A percentile compares a stretch with the other conserved stretches of the same genome.
phyloP scores from a whole-genome alignment of 495 filamentous ascomycete genomes.

The Podospora pseudopauciseta region DNA sequence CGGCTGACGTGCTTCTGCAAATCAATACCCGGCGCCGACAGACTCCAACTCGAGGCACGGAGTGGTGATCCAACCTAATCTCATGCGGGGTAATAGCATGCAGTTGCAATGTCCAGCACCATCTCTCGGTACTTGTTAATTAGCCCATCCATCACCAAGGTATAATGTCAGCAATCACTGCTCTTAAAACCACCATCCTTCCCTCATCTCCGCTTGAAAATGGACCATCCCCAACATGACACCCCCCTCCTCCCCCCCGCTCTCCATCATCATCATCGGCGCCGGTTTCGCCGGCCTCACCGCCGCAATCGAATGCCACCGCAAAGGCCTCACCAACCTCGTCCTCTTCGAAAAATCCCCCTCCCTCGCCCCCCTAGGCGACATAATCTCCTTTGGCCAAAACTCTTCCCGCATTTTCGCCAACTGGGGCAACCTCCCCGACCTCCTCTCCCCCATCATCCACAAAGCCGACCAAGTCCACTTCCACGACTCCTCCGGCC shows the following conservation, averaged over 20 bases:
- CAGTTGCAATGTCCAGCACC: background rate
- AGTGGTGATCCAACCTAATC: background rate
- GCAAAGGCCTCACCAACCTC: slow-evolving; percentile 31
- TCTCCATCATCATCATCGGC: slow-evolving; percentile 52
- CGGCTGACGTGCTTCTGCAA: background rate
- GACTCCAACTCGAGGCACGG: background rate
- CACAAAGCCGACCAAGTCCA: slow-evolving; percentile 39
- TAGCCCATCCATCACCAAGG: background rate
- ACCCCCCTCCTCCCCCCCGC: background rate
- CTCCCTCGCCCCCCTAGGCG: slow-evolving; percentile 44
- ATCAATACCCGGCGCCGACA: slow-evolving; percentile 1
- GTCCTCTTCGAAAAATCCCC: slow-evolving; percentile 38
- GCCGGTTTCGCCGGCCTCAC: slow-evolving; percentile 59
- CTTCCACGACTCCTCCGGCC: slow-evolving; percentile 30
- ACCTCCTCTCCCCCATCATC: slow-evolving; percentile 48
- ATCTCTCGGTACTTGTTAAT: slow-evolving; percentile 2
- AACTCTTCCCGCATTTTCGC: slow-evolving; percentile 46
- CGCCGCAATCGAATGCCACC: slow-evolving; percentile 56
- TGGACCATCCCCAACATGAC: background rate
- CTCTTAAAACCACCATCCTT: background rate
- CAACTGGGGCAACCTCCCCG: slow-evolving; percentile 47
- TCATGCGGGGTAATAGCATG: background rate
- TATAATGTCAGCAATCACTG: background rate
- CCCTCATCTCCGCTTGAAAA: background rate
- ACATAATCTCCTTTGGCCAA: slow-evolving; percentile 52